Evolutionary conservation across 2,329 filamentous ascomycete species (phyloP).

Genomic region (Cadophora gregata): DNA sequence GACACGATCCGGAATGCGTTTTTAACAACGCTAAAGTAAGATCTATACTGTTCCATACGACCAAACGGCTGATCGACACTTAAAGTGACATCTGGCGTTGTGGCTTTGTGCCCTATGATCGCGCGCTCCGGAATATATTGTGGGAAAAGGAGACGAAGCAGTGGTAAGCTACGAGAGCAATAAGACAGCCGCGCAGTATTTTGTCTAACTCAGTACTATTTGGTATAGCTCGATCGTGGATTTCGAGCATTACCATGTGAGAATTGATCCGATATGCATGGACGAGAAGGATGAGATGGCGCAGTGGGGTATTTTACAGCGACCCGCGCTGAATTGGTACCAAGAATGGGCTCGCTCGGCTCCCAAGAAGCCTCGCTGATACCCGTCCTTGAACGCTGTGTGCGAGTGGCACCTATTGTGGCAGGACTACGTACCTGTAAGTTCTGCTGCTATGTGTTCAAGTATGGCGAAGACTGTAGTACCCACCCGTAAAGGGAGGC

Average conservation of each 20-base stretch:
- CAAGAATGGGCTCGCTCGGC: constrained; percentile 13
- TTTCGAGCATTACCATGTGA: constrained; percentile 14
- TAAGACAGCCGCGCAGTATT: too few species aligned
- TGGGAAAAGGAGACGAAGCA: constrained; percentile 8
- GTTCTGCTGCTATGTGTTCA: too few species aligned
- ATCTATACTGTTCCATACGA: not conserved
- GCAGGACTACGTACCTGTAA: too few species aligned
- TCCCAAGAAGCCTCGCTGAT: constrained; percentile 2
- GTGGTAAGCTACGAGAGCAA: constrained; percentile 1
- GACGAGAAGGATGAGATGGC: constrained; percentile 19
- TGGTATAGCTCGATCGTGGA: constrained; percentile 18
- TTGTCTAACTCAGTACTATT: not conserved
- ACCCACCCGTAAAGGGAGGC: too few species aligned
- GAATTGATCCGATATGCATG: not conserved
- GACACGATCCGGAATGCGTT: constrained; percentile 2
- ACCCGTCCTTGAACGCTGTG: not conserved
- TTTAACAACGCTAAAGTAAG: constrained; percentile 5
- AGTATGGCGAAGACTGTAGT: too few species aligned
- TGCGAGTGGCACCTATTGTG: not conserved
- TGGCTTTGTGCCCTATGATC: constrained; percentile 16
- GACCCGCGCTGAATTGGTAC: constrained; percentile 18
- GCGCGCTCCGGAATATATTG: constrained; percentile 15
- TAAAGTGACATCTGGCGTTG: constrained; percentile 13
- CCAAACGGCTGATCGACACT: not conserved
- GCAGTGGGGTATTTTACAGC: constrained; percentile 12